Evolutionary conservation across 2,329 filamentous ascomycete genomes (phyloP), one percentile per base, ranked within the genome.

Genomic region (Colletotrichum eremochloae): DNA sequence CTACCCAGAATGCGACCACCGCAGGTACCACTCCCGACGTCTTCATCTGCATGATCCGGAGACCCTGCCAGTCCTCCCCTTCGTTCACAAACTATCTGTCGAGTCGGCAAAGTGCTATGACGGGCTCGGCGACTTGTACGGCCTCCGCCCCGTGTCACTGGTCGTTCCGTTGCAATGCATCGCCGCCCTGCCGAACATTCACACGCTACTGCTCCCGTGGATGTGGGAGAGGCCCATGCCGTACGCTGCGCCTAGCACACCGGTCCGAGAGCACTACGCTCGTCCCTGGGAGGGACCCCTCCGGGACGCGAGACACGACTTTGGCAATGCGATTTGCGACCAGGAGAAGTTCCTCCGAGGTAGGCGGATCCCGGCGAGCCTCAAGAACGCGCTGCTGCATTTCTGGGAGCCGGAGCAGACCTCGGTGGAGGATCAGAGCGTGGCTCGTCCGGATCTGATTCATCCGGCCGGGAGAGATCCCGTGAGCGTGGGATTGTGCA

Each of bases 221-320:
- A 56, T 77, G 46, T 74, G 76, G 76, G 75, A 77, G 69, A 71
- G 71, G 63, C 72, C 42, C 12, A 14, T 50, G 20, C 48, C 48
- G 3, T 24, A 24, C 46, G 20, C 46, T n/a, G 12, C 46, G n/a
- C 20, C n/a, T n/a, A 24, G 46, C 46, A 24, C 2, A n/a, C 48
- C 24, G n/a, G n/a, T 50, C 1, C 48, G 48, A 12, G 42, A 44
- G n/a, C 48, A 50, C n/a, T 50, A 29, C 24, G n/a, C 48, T 29
- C 48, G 48, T 11, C n/a, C n/a, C 48, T 50, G 48, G 48, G 48
- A 29, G n/a, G 48, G 48, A 24, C n/a, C 48, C n/a, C n/a, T 24
- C 3, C n/a, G 48, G n/a, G 48, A 50, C 11, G 48, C 48, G 48
- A 24, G 24, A 11, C 24, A 29, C n/a, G 24, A 50, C 8, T 50